Evolutionary conservation across 2,329 filamentous ascomycete species (phyloP), one percentile per base, ranked within the genome.

Genomic region (Calcarisporium arbuscula): DNA sequence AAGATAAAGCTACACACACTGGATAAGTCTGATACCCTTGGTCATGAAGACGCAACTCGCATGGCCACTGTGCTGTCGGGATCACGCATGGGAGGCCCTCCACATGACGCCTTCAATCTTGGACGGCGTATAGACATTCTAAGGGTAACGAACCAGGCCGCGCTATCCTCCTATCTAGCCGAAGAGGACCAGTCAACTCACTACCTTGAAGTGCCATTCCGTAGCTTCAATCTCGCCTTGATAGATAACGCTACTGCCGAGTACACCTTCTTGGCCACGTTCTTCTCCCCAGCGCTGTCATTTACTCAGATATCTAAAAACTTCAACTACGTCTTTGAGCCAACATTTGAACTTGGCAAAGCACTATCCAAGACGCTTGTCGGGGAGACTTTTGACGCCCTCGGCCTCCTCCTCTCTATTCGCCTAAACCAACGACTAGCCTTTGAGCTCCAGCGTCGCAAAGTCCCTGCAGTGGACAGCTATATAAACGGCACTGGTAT

Each of bases 401-500:
- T 98, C 1, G 92, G 92, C 4, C 69, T 95, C 8, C 68, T 98
- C 7, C 71, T 96, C n/a, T 92, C 86, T 53, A 89, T 98, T 20
- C 80, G 92, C 6, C 64, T 98, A 12, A 98, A 94, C 49, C 92
- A 96, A 54, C 86, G 92, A 47, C 82, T 90, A 39, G 89, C 92
- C 12, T 98, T 98, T 54, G 86, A 94, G 58, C 72, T 96, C 21
- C 92, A 98, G 58, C 77, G 90, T 9, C 80, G 90, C 35, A 90
- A 94, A 54, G 79, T 96, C 1, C 92, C 92, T 0, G 82, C 87
- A 5, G 80, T 86, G 3, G 92, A 98, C 53, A 74, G 78, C 25
- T 98, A 98, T 55, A 82, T 95, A 54, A 98, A 98, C 56, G 89
- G 80, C 29, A 94, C 87, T 5, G 89, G 84, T 52, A 98, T 98